Percentiles rank a stretch among this genome's conserved stretches.
Evolutionary conservation across 257 asterid genomes (phyloP).

Genomic region (Jacaranda mimosifolia): DNA sequence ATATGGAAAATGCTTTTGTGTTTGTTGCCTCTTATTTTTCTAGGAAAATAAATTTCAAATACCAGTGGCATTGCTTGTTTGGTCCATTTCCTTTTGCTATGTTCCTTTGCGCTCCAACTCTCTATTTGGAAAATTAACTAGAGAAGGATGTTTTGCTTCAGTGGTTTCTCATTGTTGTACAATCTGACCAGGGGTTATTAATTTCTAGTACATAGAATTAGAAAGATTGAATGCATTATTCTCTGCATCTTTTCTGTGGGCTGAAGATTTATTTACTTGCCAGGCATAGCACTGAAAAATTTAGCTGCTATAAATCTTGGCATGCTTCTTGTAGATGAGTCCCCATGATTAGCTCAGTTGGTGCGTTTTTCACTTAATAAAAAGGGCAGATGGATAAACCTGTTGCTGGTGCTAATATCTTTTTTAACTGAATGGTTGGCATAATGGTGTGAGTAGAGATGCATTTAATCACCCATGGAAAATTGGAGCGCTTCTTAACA

Average conservation of each 20-base stretch:
- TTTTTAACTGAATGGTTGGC: conserved; percentile 6
- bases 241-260: background rate
- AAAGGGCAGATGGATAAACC: background rate
- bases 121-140: conserved; percentile 1
- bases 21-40: background rate
- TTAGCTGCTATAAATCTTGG: background rate
- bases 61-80: conserved; percentile 1
- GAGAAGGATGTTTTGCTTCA: background rate
- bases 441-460: conserved; percentile 8
- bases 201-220: conserved; percentile 12
- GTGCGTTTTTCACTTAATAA: background rate
- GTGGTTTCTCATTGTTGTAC: background rate
- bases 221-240: background rate
- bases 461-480: background rate
- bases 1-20: conserved; percentile 2
- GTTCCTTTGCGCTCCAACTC: background rate
- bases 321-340: background rate
- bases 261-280: conserved; percentile 12
- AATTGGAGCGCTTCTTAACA: background rate
- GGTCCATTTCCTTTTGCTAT: background rate
- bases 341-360: conserved; percentile 1
- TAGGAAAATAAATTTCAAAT: conserved; percentile 6
- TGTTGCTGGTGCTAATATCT: conserved; percentile 1
- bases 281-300: background rate
- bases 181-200: background rate